Base-by-base conservation (phyloP, 1,284 basidiomycete genomes). In the Earliella scabrosa region DNA sequence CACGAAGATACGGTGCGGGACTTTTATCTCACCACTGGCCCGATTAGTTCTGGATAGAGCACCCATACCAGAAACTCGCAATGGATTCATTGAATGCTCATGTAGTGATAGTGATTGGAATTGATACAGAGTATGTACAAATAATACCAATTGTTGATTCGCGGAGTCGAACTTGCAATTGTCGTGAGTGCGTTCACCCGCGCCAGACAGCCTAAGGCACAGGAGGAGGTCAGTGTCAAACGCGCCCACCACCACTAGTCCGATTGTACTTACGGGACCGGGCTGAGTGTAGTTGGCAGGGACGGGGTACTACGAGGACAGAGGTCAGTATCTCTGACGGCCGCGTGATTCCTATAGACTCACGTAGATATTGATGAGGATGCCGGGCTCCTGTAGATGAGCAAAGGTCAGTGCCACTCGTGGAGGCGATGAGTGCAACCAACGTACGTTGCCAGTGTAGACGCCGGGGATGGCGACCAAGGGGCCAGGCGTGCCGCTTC, bases 401-500 rank as follows among this genome's bases (percentile, higher is more conserved):
- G n/a, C n/a, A n/a, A n/a, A 7, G 10, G 13, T 13, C 2, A n/a
- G 44, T 58, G 39, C 63, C 57, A 13, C 23, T 5, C 18, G 1
- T 2, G 14, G n/a, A 18, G 2, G 9, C 16, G 31, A 9, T 11
- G 16, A 3, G n/a, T 3, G 13, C 23, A 40, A 10, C 3, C 24
- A 16, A 50, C 35, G n/a, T 56, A 63, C 47, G 46, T 65, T 56
- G 36, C 72, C 73, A 23, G 71, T 73, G 68, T 75, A 75, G 16
- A 70, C 72, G 36, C 73, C 73, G 3, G 73, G 73, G 50, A 73
- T 70, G 14, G 69, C 64, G 29, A 75, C 73, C 26, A 71, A 53
- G 13, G 73, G 73, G 63, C 67, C 20, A 67, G 73, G 59, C 20
- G 56, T 70, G 36, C 72, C 73, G 56, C 58, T 68, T 10, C 73